A percentile compares a stretch with the other conserved stretches of the same genome.
phyloP scores from a whole-genome alignment of 2,329 filamentous ascomycete species.

The Botryotinia convoluta region DNA sequence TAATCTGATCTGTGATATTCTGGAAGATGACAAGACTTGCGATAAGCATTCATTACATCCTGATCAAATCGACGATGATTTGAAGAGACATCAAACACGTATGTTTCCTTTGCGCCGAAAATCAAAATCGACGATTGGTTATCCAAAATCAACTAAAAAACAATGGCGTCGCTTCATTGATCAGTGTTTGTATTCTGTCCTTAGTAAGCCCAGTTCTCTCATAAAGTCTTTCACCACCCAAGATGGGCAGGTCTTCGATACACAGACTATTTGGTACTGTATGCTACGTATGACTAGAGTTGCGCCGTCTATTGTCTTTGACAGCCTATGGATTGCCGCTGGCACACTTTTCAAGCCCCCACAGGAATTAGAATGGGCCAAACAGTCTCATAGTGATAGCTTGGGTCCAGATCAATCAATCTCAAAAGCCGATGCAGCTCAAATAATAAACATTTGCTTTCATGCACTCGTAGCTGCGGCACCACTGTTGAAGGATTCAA shows the following conservation, averaged over 20 bases:
- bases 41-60: constrained; percentile 50
- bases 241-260: constrained; percentile 52
- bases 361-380: constrained; percentile 32
- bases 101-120: constrained; percentile 10
- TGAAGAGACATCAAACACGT: constrained; percentile 22
- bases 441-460: constrained; percentile 52
- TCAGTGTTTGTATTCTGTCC: constrained; percentile 62
- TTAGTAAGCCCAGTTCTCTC: constrained; percentile 55
- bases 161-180: constrained; percentile 61
- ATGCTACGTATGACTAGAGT: constrained; percentile 58
- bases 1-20: constrained; percentile 59
- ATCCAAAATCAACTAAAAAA: constrained; percentile 18
- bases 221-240: constrained; percentile 56
- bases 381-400: constrained; percentile 22
- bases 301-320: constrained; percentile 57
- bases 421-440: constrained; percentile 35
- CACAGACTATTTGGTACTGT: constrained; percentile 61
- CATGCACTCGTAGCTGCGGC: constrained; percentile 60
- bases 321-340: constrained; percentile 63
- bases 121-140: not conserved
- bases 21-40: constrained; percentile 54
- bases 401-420: constrained; percentile 22
- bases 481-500: constrained; percentile 41
- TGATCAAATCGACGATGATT: constrained; percentile 22
- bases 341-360: constrained; percentile 58